Conservation (phyloP, 1,139 yeast genomes). For the Hyphopichia pseudoburtonii region DNA sequence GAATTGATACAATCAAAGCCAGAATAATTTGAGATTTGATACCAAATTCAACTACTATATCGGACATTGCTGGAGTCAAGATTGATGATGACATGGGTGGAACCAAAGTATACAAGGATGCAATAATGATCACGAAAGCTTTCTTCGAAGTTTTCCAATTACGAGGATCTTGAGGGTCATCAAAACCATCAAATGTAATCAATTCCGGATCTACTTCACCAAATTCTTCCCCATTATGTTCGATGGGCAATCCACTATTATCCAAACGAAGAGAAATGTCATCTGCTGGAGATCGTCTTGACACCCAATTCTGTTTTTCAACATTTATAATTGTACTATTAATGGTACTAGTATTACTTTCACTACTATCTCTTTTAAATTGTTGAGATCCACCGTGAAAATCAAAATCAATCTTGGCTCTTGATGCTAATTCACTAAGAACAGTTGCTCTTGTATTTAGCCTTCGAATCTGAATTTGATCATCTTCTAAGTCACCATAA, state of each 20-base stretch:
- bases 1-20: constrained; percentile 45
- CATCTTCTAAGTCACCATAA: constrained; percentile 32
- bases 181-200: constrained; percentile 39
- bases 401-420: constrained; percentile 13
- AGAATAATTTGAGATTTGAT: constrained; percentile 29
- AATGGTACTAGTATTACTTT: background rate
- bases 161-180: constrained; percentile 42
- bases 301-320: no score
- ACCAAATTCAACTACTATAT: constrained; percentile 33
- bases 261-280: background rate
- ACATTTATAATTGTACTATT: no score
- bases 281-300: background rate
- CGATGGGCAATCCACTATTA: constrained; percentile 12
- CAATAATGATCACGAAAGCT: constrained; percentile 30
- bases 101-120: constrained; percentile 42
- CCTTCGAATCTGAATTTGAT: constrained; percentile 33
- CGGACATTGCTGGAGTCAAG: constrained; percentile 43
- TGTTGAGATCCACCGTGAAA: no score
- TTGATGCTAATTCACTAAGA: constrained; percentile 32
- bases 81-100: constrained; percentile 50
- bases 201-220: constrained; percentile 42
- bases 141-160: constrained; percentile 36
- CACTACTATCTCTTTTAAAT: no score
- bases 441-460: constrained; percentile 39
- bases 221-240: constrained; percentile 39